Percentiles rank a stretch among this genome's conserved stretches.
Conservation (phyloP, 2,329 filamentous ascomycete genomes). For the Stachybotrys elegans region DNA sequence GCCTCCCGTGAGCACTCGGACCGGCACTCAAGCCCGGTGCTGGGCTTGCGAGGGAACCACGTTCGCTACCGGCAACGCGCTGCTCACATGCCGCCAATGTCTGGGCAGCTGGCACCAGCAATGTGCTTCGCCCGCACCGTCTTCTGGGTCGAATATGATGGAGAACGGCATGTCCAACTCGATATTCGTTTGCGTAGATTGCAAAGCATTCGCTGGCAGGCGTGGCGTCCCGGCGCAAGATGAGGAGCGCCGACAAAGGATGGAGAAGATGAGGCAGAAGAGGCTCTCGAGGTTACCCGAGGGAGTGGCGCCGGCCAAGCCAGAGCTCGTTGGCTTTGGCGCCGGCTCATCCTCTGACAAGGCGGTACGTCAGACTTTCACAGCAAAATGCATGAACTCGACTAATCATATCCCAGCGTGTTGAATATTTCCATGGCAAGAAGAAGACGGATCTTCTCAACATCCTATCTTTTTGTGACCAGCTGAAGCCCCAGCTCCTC, state of each 20-base stretch:
- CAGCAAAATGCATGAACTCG: too few species aligned
- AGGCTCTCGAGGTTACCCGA: conserved; percentile 25
- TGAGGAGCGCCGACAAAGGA: conserved; percentile 16
- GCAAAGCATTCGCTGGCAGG: conserved; percentile 9
- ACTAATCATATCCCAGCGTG: conserved; percentile 20
- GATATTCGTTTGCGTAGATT: conserved; percentile 16
- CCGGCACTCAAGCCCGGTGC: too few species aligned
- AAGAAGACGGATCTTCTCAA: conserved; percentile 33
- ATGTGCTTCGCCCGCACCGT: conserved; percentile 12
- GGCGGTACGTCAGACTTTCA: conserved; percentile 28
- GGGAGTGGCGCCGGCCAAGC: conserved; percentile 26
- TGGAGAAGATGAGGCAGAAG: conserved; percentile 24
- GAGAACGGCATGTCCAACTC: too few species aligned
- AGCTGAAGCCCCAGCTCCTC: conserved; percentile 34
- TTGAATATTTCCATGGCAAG: conserved; percentile 32
- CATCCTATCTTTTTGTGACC: conserved; percentile 35
- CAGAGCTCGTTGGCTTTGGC: conserved; percentile 32
- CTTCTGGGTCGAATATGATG: conserved; percentile 3
- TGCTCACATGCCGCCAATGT: conserved; percentile 17
- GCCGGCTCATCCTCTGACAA: conserved; percentile 26
- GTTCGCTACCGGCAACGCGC: conserved; percentile 2
- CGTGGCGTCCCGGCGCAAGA: conserved; percentile 8
- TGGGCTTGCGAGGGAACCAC: too few species aligned
- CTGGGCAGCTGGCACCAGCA: conserved; percentile 18
- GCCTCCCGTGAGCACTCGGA: too few species aligned